Evolutionary conservation across 75 land plant species (phyloP).

Genomic region (Isoetes taiwanensis): DNA sequence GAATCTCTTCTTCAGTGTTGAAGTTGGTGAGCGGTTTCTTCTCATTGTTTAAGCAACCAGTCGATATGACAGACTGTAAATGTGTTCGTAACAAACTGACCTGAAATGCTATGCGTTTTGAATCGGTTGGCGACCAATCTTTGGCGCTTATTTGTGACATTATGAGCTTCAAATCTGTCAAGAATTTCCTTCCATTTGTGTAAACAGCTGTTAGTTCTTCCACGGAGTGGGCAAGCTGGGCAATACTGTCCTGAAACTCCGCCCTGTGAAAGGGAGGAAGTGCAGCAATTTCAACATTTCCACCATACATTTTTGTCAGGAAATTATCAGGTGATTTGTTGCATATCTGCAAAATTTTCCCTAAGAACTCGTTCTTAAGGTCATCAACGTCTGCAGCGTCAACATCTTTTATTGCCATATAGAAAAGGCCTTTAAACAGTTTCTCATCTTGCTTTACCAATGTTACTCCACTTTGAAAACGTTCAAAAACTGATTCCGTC

Average conservation of each 20-base stretch:
- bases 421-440: slow-evolving; percentile 28
- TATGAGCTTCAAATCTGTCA: slow-evolving; percentile 27
- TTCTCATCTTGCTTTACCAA: slow-evolving; percentile 22
- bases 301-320: slow-evolving; percentile 26
- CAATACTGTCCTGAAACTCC: slow-evolving; percentile 15
- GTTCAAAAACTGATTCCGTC: slow-evolving; percentile 20
- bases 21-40: slow-evolving; percentile 8
- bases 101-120: slow-evolving; percentile 14
- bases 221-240: slow-evolving; percentile 9
- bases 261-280: slow-evolving; percentile 22
- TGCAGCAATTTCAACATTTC: slow-evolving; percentile 17
- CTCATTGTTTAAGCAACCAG: slow-evolving; percentile 11
- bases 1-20: slow-evolving; percentile 8
- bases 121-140: slow-evolving; percentile 29
- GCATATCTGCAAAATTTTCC: slow-evolving; percentile 17
- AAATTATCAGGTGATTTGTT: slow-evolving; percentile 23
- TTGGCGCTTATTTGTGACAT: slow-evolving; percentile 24
- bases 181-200: slow-evolving; percentile 10
- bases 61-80: neutral
- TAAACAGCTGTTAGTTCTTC: slow-evolving; percentile 9
- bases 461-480: slow-evolving; percentile 30
- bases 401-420: slow-evolving; percentile 29
- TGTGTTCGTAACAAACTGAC: slow-evolving; percentile 12
- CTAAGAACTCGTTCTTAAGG: slow-evolving; percentile 16
- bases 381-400: slow-evolving; percentile 22